These are phyloP conservation scores for Schizosaccharomyces lindneri DNA, from an alignment of 805 yeast genomes.

Conservation along the genomic window DNA sequence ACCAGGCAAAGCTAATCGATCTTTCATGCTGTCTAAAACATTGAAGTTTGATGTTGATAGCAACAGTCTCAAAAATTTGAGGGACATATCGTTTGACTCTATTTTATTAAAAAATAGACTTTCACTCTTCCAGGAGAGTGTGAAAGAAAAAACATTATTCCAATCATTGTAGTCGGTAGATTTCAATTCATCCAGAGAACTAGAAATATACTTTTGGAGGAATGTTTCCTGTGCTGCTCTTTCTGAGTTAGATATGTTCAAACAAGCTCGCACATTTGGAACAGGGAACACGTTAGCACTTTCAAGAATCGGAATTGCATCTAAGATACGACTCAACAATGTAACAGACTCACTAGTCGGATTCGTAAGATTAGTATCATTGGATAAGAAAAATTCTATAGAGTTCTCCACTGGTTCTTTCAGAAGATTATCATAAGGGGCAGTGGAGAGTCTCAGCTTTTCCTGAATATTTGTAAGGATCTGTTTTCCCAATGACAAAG, in stretches of 20 bases:
- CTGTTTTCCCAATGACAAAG: neutral
- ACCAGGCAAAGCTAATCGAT: neutral
- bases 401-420: too few relatives aligned
- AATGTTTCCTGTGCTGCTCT: neutral
- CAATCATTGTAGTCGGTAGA: neutral
- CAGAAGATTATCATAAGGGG: too few relatives aligned
- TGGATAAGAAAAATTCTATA: too few relatives aligned
- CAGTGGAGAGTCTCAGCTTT: neutral
- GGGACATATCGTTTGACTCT: neutral
- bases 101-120: neutral
- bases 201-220: neutral
- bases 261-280: neutral
- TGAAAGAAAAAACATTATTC: neutral
- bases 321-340: too few relatives aligned
- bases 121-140: neutral
- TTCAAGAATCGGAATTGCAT: too few relatives aligned
- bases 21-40: neutral
- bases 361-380: too few relatives aligned
- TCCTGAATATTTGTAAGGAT: neutral
- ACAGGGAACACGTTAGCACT: neutral
- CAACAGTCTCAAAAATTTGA: neutral
- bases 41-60: neutral
- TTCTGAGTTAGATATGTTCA: neutral
- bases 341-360: too few relatives aligned
- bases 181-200: neutral